Evolutionary conservation across 2,329 filamentous ascomycete species (phyloP), one percentile per base, ranked within the genome.

Genomic region (Celoporthe dispersa): DNA sequence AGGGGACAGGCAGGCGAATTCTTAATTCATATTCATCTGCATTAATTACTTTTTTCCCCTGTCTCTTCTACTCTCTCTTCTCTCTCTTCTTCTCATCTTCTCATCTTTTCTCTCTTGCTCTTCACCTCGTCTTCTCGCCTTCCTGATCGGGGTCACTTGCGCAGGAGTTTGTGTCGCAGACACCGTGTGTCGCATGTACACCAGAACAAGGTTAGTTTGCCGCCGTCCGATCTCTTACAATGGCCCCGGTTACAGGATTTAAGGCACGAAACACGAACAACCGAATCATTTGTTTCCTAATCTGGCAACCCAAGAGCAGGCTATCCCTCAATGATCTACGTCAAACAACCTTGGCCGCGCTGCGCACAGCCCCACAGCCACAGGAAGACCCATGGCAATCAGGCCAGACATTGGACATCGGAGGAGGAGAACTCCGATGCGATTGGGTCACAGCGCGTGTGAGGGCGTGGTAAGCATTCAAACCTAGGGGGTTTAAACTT

Each of bases 121-220:
- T 64, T 14, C 37, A 25, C 41, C 14, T 53, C 63, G 19, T 64
- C 44, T 64, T 25, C 48, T 64, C 16, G 19, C 16, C 11, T 64
- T 35, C 63, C 63, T n/a, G 28, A 35, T 64, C 31, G 19, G 39
- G 64, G 25, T 31, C 14, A 33, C 7, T 57, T 44, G 51, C 64
- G 64, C 64, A 51, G 53, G 28, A 28, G 37, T 25, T 9, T 44
- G 35, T 44, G 37, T 44, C 12, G 60, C 60, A 63, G 60, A 63
- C 60, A 25, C 14, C 22, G 33, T 39, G 64, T 66, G 64, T 66
- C 64, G 64, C 64, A 57, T 39, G 51, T 57, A 55, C 35, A 41
- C 33, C 51, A 28, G 51, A 39, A 28, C 7, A 37, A 37, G 64
- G 33, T 41, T 57, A 57, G 33, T 66, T 59, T 59, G 64, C 64